Conservation (phyloP, 306 rosid species). For the Geum urbanum region DNA sequence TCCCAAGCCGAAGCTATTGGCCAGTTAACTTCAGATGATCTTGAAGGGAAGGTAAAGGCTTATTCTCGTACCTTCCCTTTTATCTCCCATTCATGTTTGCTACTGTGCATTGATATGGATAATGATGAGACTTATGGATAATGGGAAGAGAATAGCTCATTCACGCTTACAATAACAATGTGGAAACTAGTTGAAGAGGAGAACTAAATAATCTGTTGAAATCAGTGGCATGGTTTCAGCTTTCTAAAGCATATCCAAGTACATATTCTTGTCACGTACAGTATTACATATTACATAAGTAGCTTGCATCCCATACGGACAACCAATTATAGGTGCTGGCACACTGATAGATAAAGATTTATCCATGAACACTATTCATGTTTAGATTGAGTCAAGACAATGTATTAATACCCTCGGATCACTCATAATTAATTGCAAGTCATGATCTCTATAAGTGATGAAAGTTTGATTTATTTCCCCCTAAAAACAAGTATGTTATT, state of each 20-base stretch:
- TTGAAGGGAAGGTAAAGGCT: constrained; percentile 74
- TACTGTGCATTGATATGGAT: neutral
- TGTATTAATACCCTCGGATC: too few relatives aligned
- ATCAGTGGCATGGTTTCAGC: neutral
- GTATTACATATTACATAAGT: neutral
- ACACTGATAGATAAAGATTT: too few relatives aligned
- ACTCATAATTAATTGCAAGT: too few relatives aligned
- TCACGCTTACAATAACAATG: neutral
- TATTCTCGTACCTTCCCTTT: constrained; percentile 3
- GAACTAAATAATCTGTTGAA: neutral
- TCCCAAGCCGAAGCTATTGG: constrained; percentile 97
- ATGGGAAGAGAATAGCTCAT: neutral
- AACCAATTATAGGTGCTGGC: too few relatives aligned
- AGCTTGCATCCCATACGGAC: too few relatives aligned
- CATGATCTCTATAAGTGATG: too few relatives aligned
- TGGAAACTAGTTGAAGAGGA: neutral
- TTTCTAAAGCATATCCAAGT: neutral
- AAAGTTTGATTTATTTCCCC: too few relatives aligned
- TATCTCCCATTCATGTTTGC: neutral
- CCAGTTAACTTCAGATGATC: constrained; percentile 82
- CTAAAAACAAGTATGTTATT: too few relatives aligned
- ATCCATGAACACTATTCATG: too few relatives aligned
- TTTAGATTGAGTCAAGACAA: too few relatives aligned
- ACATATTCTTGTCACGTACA: neutral
- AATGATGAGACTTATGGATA: neutral